Percentiles rank a stretch among this genome's conserved stretches.
Evolutionary conservation across 192 early-diverging fungal genomes (phyloP).

Genomic region (Mortierella hygrophila): DNA sequence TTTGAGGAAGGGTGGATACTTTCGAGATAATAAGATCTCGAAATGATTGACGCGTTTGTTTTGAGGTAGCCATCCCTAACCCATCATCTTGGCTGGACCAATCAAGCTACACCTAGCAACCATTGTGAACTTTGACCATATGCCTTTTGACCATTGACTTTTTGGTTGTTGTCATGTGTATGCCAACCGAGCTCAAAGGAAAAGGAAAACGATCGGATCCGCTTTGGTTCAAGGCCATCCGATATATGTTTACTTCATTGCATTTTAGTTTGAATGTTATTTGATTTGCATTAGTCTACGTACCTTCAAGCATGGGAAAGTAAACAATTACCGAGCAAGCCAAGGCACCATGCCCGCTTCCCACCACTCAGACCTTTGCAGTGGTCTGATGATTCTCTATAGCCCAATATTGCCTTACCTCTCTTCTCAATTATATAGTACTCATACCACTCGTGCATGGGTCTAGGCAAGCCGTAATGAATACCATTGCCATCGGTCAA

Average conservation of each 20-base stretch:
- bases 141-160: background rate
- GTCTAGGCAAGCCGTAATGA: background rate
- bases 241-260: background rate
- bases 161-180: constrained; percentile 5
- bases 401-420: background rate
- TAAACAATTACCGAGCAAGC: background rate
- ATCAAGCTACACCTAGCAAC: background rate
- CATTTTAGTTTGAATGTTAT: background rate
- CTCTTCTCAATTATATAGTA: background rate
- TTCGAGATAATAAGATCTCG: background rate
- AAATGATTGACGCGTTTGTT: background rate
- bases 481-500: background rate
- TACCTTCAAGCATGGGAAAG: background rate
- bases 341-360: no score
- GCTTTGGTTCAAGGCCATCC: background rate
- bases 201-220: background rate
- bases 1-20: background rate
- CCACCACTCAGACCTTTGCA: no score
- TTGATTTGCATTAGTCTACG: background rate
- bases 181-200: background rate
- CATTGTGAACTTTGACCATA: background rate
- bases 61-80: background rate
- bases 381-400: no score
- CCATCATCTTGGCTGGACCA: background rate
- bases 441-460: background rate